Base-by-base conservation (phyloP, 1,284 basidiomycete species). In the Rhodotorula sp. region DNA sequence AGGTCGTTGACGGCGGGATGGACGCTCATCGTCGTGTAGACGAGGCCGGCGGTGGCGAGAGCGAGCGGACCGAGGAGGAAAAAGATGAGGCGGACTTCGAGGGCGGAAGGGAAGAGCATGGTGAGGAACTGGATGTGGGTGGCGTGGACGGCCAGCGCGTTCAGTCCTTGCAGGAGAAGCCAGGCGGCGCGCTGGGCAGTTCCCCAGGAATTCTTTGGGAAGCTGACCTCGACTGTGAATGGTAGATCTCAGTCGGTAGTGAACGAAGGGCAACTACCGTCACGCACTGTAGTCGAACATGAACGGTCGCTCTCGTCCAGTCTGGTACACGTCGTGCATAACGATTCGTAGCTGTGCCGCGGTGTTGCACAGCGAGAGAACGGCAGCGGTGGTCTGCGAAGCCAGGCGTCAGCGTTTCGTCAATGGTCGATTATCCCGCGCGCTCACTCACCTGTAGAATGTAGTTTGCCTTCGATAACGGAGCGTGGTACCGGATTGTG, bases 111-210 rank as follows among this genome's bases (percentile, higher is more conserved):
- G 79, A 92, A 99, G 27, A 99, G 85, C 9, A 99, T 86, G 4
- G 95, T 96, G 66, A 99, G 84, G 81, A 98, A 98, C 80, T 99
- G 96, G 64, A 99, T 97, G 81, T 99, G 94, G 0, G 95, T 96
- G 69, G 93, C 89, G 91, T 96, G 79, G 9, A 15, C 63, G 51
- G 52, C 64, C 20, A 72, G 20, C 4, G 61, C 51, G 59, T 64
- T 90, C 17, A 91, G 85, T 2, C 91, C 91, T 73, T 91, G 91
- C 85, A 97, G 89, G 56, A 92, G 83, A 55, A 90, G 85, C 92
- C 92, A 98, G 7, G 89, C 89, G 0, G 87, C 89, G 36, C 87
- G 83, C 75, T 91, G 86, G 0, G 86, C 84, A 9, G 83, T 78
- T 4, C 84, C 84, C 94, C 94, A 98, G 0, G 77, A 73, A 30